phyloP scores from a whole-genome alignment of 139 green algal genomes.

The Pseudopediastrum boryanum region DNA sequence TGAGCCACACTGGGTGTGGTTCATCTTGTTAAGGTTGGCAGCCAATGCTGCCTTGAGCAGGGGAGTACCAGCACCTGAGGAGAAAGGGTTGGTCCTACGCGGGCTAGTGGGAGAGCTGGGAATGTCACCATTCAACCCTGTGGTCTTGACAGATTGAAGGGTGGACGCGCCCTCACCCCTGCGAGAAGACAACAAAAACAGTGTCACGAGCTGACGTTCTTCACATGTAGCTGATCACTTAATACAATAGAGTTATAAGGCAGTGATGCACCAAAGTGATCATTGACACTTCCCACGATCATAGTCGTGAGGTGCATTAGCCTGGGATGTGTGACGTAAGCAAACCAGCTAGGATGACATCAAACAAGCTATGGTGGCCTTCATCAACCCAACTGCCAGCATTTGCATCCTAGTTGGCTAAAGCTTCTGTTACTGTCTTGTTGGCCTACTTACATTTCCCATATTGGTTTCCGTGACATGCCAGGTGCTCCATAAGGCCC shows the following conservation, averaged over 20 bases:
- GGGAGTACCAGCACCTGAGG: conserved; percentile 17
- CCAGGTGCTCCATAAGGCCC: conserved; percentile 30
- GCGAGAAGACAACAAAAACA: too few relatives aligned
- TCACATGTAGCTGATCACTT: too few relatives aligned
- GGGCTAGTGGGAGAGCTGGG: conserved; percentile 19
- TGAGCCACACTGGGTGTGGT: not conserved
- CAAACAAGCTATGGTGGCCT: too few relatives aligned
- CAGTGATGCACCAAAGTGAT: too few relatives aligned
- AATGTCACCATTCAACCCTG: conserved; percentile 12
- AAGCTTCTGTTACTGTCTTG: not conserved
- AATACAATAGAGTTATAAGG: too few relatives aligned
- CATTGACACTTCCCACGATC: too few relatives aligned
- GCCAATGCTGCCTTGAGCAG: conserved; percentile 36
- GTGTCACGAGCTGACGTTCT: too few relatives aligned
- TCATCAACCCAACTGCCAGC: too few relatives aligned
- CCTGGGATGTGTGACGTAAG: too few relatives aligned
- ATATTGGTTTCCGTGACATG: conserved; percentile 36
- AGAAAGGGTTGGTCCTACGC: not conserved
- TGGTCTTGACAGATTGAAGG: conserved; percentile 29
- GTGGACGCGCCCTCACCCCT: too few relatives aligned
- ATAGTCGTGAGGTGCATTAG: too few relatives aligned
- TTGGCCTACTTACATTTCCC: conserved; percentile 17
- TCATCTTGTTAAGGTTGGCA: conserved; percentile 12
- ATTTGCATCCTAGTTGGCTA: not conserved
- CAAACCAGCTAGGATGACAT: too few relatives aligned